phyloP scores from a whole-genome alignment of 495 filamentous ascomycete species.

The Tetracladium marchalianum region DNA sequence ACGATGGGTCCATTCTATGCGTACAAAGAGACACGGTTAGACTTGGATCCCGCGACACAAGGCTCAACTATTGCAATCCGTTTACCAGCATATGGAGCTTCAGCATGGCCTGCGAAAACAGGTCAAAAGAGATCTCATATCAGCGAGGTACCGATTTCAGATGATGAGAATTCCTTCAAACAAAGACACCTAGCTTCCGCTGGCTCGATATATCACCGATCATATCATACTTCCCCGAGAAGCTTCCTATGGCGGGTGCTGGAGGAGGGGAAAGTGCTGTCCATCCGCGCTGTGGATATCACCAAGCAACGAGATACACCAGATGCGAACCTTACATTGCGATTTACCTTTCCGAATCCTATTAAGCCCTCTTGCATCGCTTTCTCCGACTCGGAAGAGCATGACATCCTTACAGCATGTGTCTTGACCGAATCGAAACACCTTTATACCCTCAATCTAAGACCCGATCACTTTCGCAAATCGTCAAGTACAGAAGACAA shows the following conservation, averaged over 20 bases:
- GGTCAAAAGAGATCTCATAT: constrained; percentile 24
- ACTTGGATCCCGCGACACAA: constrained; percentile 62
- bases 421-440: constrained; percentile 69
- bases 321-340: constrained; percentile 63
- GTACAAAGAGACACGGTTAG: constrained; percentile 80
- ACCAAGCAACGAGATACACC: constrained; percentile 53
- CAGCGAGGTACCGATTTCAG: constrained; percentile 29
- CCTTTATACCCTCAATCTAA: constrained; percentile 70
- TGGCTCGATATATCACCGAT: constrained; percentile 76
- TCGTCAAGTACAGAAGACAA: constrained; percentile 57
- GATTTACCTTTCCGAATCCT: constrained; percentile 61
- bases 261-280: constrained; percentile 68
- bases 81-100: constrained; percentile 44
- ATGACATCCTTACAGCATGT: constrained; percentile 70
- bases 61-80: constrained; percentile 64
- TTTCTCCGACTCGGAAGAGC: constrained; percentile 66
- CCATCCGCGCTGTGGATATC: constrained; percentile 75
- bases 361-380: constrained; percentile 69
- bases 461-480: constrained; percentile 69
- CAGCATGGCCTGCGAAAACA: constrained; percentile 25
- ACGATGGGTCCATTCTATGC: constrained; percentile 33
- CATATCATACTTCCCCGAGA: constrained; percentile 61
- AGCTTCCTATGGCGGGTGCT: constrained; percentile 86
- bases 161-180: constrained; percentile 68
- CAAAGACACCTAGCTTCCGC: constrained; percentile 63